phyloP scores from a whole-genome alignment of 2,329 filamentous ascomycete genomes.

The Colletotrichum eleusines region DNA sequence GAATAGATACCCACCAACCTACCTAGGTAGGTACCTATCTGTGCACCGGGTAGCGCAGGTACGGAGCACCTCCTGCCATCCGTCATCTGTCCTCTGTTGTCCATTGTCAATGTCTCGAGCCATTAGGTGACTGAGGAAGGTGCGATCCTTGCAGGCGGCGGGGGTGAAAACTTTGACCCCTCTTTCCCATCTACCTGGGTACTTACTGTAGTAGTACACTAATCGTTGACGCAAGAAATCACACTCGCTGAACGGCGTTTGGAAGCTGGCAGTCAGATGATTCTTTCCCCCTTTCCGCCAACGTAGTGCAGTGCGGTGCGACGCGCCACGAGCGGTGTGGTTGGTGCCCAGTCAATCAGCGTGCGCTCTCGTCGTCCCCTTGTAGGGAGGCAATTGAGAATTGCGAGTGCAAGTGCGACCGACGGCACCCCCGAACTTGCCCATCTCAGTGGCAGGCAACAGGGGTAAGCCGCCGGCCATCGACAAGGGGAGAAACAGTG shows the following conservation, averaged over 20 bases:
- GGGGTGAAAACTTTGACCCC: neutral
- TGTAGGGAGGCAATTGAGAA: neutral
- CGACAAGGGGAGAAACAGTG: neutral
- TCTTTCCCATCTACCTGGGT: neutral
- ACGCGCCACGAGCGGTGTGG: constrained; percentile 5
- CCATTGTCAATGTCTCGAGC: neutral
- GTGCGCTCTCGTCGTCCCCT: too few species aligned
- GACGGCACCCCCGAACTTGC: constrained; percentile 28
- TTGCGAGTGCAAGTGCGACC: neutral
- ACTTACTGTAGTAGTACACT: too few species aligned
- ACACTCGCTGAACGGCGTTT: neutral
- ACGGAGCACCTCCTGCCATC: neutral
- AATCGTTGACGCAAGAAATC: neutral
- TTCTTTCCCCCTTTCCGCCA: constrained; percentile 1
- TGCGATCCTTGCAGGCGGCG: neutral
- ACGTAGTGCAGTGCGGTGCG: neutral
- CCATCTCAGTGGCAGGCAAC: constrained; percentile 9
- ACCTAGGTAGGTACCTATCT: neutral
- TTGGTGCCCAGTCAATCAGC: neutral
- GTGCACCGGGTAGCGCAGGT: neutral
- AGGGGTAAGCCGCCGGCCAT: neutral
- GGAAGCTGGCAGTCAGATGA: neutral
- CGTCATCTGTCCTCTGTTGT: neutral
- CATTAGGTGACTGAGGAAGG: neutral
- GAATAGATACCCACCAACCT: too few species aligned